Base-by-base conservation (phyloP, 192 early-diverging fungal species). In the Dimargaris verticillata region DNA sequence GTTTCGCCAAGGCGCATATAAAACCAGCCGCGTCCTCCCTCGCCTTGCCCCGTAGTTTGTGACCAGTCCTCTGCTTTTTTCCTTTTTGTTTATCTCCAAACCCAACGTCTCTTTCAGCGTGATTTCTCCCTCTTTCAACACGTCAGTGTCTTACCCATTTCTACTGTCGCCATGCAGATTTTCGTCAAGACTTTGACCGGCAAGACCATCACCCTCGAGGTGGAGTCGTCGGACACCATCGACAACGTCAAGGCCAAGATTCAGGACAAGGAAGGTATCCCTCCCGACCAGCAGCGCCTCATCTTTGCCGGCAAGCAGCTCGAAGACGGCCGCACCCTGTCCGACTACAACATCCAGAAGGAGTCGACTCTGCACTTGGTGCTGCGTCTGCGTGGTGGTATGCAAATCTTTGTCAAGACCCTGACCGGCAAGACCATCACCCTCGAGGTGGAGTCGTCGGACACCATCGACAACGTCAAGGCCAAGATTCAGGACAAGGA, bases 351-450 rank as follows among this genome's bases (percentile, higher is more conserved):
- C 73, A 86, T 86, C 70, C 86, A 88, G 70, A 86, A 88, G 79
- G 86, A 88, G 72, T 88, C 86, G 22, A 88, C 85, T n/a, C n/a
- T n/a, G n/a, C n/a, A n/a, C n/a, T n/a, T n/a, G n/a, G n/a, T n/a
- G n/a, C n/a, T n/a, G n/a, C n/a, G n/a, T n/a, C n/a, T n/a, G n/a
- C n/a, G n/a, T n/a, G n/a, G n/a, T n/a, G n/a, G n/a, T n/a, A n/a
- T 88, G 87, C 83, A 87, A 74, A 87, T 88, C 71, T 88, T 88
- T 75, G 87, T 89, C 62, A 89, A 91, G 80, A 87, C 88, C 47
- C 77, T 96, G 11, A 96, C 93, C 44, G 93, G 93, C 67, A 96
- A 93, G 83, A 95, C 93, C 69, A 92, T 96, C 74, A 95, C 93
- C 63, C 74, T 95, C 28, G 93, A 89, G 69, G 85, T 88, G n/a